phyloP scores from a whole-genome alignment of 208 protist genomes.

The Strigomonas oncopelti region DNA sequence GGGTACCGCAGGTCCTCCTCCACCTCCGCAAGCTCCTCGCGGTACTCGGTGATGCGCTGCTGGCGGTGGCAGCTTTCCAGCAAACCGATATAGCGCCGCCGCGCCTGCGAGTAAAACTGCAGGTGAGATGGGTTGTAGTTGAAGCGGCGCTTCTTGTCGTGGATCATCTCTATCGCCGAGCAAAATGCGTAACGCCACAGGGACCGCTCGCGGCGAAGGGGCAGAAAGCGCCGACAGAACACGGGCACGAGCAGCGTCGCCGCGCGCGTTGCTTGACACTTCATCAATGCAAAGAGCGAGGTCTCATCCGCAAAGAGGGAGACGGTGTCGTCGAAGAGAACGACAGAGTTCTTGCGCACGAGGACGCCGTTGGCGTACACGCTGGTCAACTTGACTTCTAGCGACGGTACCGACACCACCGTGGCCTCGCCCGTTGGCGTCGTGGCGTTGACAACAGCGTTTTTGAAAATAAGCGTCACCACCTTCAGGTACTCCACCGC shows the following conservation, averaged over 20 bases:
- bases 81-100: constrained; percentile 61
- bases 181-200: constrained; percentile 54
- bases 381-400: constrained; percentile 42
- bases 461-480: constrained; percentile 23
- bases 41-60: constrained; percentile 33
- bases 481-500: constrained; percentile 47
- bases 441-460: constrained; percentile 21
- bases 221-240: constrained; percentile 50
- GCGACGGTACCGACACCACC: constrained; percentile 27
- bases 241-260: constrained; percentile 38
- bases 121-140: constrained; percentile 78
- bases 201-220: constrained; percentile 35
- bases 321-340: constrained; percentile 32
- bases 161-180: constrained; percentile 49
- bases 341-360: constrained; percentile 47
- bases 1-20: constrained; percentile 70
- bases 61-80: constrained; percentile 62
- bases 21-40: constrained; percentile 48
- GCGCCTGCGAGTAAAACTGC: constrained; percentile 56
- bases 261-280: constrained; percentile 50
- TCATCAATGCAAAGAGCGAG: constrained; percentile 36
- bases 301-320: constrained; percentile 39
- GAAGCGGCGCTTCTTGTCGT: constrained; percentile 54
- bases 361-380: constrained; percentile 44
- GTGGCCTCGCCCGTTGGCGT: constrained; percentile 14